Evolutionary conservation across 1,139 yeast species (phyloP).

Genomic region (Debaryomyces nepalensis): DNA sequence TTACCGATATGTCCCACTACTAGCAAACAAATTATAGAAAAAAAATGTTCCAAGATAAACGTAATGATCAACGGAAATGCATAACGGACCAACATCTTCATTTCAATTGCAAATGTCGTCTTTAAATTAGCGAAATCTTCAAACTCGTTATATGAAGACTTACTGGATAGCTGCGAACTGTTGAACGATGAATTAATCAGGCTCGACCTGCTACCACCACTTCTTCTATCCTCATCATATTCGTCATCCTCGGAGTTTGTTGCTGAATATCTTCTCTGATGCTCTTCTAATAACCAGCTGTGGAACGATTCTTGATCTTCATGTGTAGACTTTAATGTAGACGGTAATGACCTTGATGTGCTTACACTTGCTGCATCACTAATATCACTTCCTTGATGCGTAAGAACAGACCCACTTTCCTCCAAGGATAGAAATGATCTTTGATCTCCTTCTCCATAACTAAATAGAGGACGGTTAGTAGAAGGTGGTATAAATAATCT

Average conservation of each 20-base stretch:
- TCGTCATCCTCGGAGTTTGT: slow-evolving; percentile 37
- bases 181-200: slow-evolving; percentile 14
- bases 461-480: slow-evolving; percentile 67
- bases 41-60: slow-evolving; percentile 71
- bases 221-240: slow-evolving; percentile 17
- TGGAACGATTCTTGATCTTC: slow-evolving; percentile 58
- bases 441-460: slow-evolving; percentile 65
- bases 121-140: slow-evolving; percentile 47
- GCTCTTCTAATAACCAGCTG: slow-evolving; percentile 70
- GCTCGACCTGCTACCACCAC: slow-evolving; percentile 19
- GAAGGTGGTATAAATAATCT: slow-evolving; percentile 70
- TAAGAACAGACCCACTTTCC: slow-evolving; percentile 47
- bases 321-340: slow-evolving; percentile 57
- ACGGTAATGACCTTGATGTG: slow-evolving; percentile 65
- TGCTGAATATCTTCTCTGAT: slow-evolving; percentile 59
- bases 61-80: slow-evolving; percentile 69
- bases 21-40: slow-evolving; percentile 69
- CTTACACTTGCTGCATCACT: slow-evolving; percentile 58
- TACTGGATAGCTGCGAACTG: slow-evolving; percentile 10
- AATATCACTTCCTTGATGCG: slow-evolving; percentile 43
- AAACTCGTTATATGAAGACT: slow-evolving; percentile 24
- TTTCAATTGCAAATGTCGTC: slow-evolving; percentile 53
- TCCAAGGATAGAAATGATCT: slow-evolving; percentile 60
- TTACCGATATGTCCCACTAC: slow-evolving; percentile 79
- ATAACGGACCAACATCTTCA: slow-evolving; percentile 53